Base-by-base conservation (phyloP, 2,329 filamentous ascomycete species). In the Colletotrichum shisoi region DNA sequence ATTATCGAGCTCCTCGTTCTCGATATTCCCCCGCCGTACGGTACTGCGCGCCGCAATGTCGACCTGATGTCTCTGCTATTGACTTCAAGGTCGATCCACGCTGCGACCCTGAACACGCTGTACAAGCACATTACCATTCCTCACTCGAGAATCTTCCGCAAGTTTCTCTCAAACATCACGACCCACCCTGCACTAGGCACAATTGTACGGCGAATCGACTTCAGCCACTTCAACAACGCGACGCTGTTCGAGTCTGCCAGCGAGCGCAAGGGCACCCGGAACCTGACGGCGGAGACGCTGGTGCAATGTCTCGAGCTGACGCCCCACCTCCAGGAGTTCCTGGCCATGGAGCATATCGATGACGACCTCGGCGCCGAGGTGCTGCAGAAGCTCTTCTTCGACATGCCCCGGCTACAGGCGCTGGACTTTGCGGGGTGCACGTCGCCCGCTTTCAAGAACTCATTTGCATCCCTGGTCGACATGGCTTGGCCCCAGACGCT, bases 171-270 rank as follows among this genome's bases (percentile, higher is more conserved):
- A 65, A 91, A 92, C 73, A 82, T 94, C 70, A 81, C 82, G 52
- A 80, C 85, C 66, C 88, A 93, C 75, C 86, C 87, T 2, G 82
- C 87, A 9, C 82, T 94, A 61, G 92, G 91, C 52, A 89, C 87
- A 46, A 87, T 94, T 72, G 91, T 94, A 51, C 88, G 90, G 65
- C 89, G 92, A 57, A 81, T 94, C 52, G 92, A 95, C 79, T 94
- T 95, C 73, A 93, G 91, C 69, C 91, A 94, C 81, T 94, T 94
- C 79, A 94, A 92, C 76, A 91, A 91, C 24, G 88, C 90, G 62
- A 90, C 90, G 62, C 83, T 93, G 70, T 93, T 93, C 74, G 86
- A 87, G 68, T 92, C 90, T 17, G 89, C 88, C 71, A 87, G 88
- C 76, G 90, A 93, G 84, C 89, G 92, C 66, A 84, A 86, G 24